Evolutionary conservation across 2,329 filamentous ascomycete species (phyloP), one percentile per base, ranked within the genome.

Genomic region (Dothidotthia symphoricarpi): DNA sequence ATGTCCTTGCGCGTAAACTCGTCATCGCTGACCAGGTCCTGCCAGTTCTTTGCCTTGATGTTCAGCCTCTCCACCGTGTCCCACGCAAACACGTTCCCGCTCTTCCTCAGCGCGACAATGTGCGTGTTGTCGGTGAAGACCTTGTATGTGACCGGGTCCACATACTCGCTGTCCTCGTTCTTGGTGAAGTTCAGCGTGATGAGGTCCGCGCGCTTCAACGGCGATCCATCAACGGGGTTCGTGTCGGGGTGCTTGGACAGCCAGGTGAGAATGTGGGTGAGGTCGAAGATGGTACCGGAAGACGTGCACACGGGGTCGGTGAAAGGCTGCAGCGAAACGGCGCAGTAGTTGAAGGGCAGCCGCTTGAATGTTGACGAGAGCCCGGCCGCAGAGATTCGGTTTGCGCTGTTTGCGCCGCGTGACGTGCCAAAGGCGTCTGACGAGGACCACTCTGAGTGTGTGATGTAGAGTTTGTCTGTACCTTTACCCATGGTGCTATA

Each of bases 41-140:
- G 79, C 93, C 93, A 98, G 72, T 94, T 85, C 77, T 96, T 97
- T 33, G 88, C 78, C 73, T 97, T 97, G 68, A 98, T 85, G 66
- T 98, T 98, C 72, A 98, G 80, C 55, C 87, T 80, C 69, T 97
- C 88, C 25, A 98, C 81, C 1, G 94, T 98, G 59, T 98, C 94
- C 80, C 85, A 96, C 1, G 90, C 83, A 64, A 97, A 98, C 4
- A 95, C 93, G 68, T 98, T 98, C 33, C 91, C 91, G 41, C 90
- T 91, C 38, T 76, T 85, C 40, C 82, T 78, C 47, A 98, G 76
- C 12, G 90, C 91, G 30, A 97, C 88, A 41, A 98, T 88, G 67
- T 97, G 93, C 3, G 93, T 97, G 68, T 97, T 97, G 66, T 98
- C 89, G 31, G 93, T 98, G 59, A 98, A 88, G 28, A 95, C 86